Conservation (phyloP, 345 rosid genomes). For the Gossypium rotundifolium region DNA sequence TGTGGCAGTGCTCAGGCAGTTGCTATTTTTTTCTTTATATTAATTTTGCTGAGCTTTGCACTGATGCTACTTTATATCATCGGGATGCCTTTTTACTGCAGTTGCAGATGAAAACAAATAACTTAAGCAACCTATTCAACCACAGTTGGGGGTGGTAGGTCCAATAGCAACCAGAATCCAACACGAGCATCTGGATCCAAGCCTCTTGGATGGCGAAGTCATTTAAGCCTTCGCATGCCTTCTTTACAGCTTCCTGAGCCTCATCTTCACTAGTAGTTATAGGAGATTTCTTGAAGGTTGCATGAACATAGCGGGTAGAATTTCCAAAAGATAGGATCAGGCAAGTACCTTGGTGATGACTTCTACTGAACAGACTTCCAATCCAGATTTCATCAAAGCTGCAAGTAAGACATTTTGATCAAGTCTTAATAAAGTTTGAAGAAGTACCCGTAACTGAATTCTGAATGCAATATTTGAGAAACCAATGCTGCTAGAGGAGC, state of each 20-base stretch:
- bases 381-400: constrained; percentile 85
- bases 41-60: not conserved
- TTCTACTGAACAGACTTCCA: constrained; percentile 72
- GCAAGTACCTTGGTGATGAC: constrained; percentile 41
- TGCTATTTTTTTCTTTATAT: not conserved
- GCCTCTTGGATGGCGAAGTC: constrained; percentile 81
- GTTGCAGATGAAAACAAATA: not conserved
- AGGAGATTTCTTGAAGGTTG: constrained; percentile 60
- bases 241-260: constrained; percentile 88
- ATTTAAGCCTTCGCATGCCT: constrained; percentile 73
- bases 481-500: constrained; percentile 1
- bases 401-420: constrained; percentile 4
- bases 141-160: constrained; percentile 7
- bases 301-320: constrained; percentile 60
- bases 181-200: constrained; percentile 80
- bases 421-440: not conserved
- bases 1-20: constrained; percentile 13
- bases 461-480: not conserved
- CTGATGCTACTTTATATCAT: not conserved
- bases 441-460: not conserved
- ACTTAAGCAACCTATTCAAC: not conserved
- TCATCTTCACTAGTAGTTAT: constrained; percentile 73
- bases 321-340: constrained; percentile 72
- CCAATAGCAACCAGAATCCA: constrained; percentile 86
- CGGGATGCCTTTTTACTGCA: not conserved